Percentiles rank a stretch among this genome's conserved stretches.
These are phyloP conservation scores for Umbilicus rupestris DNA, from an alignment of 164 flowering plant genomes.

Conservation along the genomic window DNA sequence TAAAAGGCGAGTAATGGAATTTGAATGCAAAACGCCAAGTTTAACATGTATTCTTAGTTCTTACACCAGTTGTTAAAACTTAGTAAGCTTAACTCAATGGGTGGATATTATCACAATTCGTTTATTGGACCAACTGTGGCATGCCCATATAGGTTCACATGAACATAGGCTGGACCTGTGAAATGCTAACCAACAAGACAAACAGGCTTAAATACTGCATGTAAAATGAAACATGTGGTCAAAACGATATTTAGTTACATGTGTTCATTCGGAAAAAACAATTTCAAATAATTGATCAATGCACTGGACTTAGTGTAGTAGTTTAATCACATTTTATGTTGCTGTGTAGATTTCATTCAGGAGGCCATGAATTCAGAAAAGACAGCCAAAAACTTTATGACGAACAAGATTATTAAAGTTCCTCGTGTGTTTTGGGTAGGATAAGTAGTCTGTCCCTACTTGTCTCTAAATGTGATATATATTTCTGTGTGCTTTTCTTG, in stretches of 20 bases:
- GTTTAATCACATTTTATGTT: neutral
- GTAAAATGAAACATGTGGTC: neutral
- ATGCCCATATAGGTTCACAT: neutral
- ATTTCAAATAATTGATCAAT: no score
- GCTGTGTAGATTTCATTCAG: slow-evolving; percentile 62
- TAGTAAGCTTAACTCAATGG: no score
- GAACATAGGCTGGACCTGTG: neutral
- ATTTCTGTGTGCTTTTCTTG: slow-evolving; percentile 2
- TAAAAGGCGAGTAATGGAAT: neutral
- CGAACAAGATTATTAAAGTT: slow-evolving; percentile 42
- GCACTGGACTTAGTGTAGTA: neutral
- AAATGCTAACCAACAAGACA: neutral
- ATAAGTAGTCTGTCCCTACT: neutral
- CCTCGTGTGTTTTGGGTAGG: slow-evolving; percentile 79
- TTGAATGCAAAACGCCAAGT: neutral
- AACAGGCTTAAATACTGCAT: neutral
- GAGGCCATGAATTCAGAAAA: slow-evolving; percentile 73
- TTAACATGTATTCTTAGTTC: no score
- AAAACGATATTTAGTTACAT: no score
- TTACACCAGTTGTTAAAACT: no score
- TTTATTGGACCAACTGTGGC: neutral
- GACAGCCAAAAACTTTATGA: slow-evolving; percentile 51
- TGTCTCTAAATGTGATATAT: neutral
- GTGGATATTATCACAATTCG: no score
- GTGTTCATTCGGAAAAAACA: no score